Evolutionary conservation across 805 yeast genomes (phyloP).

Genomic region (Nadsonia fulvescens): DNA sequence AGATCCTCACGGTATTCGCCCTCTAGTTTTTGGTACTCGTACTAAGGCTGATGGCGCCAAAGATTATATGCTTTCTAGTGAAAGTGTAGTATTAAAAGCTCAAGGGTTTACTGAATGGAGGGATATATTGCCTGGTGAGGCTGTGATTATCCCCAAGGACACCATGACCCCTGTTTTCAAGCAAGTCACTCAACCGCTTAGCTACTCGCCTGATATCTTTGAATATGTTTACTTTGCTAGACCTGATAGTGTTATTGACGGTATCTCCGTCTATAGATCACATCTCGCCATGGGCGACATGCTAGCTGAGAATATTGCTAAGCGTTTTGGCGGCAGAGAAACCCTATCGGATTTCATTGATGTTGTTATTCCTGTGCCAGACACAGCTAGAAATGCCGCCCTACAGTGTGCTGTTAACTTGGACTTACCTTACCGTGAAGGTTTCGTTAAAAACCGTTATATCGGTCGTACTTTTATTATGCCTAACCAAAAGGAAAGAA

Average conservation of each 20-base stretch:
- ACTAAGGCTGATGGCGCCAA: constrained; percentile 42
- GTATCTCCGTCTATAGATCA: constrained; percentile 87
- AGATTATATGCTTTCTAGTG: constrained; percentile 92
- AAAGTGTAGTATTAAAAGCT: constrained; percentile 85
- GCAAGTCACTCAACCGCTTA: constrained; percentile 63
- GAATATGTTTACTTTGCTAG: constrained; percentile 97
- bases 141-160: constrained; percentile 77
- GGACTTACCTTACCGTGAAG: constrained; percentile 80
- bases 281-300: constrained; percentile 88
- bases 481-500: constrained; percentile 93
- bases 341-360: constrained; percentile 46
- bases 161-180: constrained; percentile 57
- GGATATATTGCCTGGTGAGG: constrained; percentile 89
- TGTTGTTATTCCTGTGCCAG: constrained; percentile 96
- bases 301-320: constrained; percentile 53
- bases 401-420: constrained; percentile 75
- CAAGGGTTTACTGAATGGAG: constrained; percentile 66
- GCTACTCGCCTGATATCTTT: constrained; percentile 87
- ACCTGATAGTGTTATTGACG: constrained; percentile 91
- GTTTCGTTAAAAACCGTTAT: constrained; percentile 89
- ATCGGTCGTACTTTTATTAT: constrained; percentile 96
- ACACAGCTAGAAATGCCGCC: constrained; percentile 93
- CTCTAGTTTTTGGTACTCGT: constrained; percentile 75
- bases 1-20: constrained; percentile 94
- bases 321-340: constrained; percentile 25